A percentile compares a stretch with the other conserved stretches of the same genome.
Conservation (phyloP, 2,329 filamentous ascomycete genomes). For the Cylindrodendrum hubeiense region DNA sequence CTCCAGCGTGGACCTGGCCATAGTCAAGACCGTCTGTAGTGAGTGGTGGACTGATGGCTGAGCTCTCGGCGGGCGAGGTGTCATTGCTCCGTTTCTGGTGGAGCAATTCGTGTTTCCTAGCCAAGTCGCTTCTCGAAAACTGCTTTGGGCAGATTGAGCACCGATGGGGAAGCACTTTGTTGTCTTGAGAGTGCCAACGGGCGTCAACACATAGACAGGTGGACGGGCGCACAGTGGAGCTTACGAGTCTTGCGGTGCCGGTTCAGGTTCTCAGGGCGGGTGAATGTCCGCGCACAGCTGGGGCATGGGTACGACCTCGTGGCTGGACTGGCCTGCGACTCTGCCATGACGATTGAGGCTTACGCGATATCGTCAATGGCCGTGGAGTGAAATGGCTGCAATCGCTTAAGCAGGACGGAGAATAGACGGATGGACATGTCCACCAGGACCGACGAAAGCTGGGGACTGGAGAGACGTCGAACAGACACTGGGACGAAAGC, state of each 20-base stretch:
- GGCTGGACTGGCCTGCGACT: background rate
- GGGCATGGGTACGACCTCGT: background rate
- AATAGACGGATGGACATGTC: background rate
- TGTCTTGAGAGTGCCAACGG: background rate
- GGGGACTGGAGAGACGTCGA: background rate
- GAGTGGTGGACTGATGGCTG: background rate
- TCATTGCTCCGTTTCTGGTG: background rate
- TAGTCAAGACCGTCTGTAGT: background rate
- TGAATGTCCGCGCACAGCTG: conserved; percentile 7
- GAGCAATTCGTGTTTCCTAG: background rate
- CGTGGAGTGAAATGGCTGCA: background rate
- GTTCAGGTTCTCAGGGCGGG: conserved; percentile 9
- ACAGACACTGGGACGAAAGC: too few species aligned
- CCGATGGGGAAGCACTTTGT: background rate
- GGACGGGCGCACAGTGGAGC: background rate
- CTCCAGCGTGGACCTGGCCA: background rate
- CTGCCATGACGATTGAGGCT: background rate
- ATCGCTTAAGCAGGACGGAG: background rate
- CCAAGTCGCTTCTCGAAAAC: conserved; percentile 6
- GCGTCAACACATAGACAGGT: background rate
- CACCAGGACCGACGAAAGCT: background rate
- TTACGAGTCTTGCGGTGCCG: conserved; percentile 9
- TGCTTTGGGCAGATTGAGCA: background rate
- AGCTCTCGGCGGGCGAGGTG: background rate
- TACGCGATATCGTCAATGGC: background rate